Evolutionary conservation across 2,329 filamentous ascomycete species (phyloP).

Genomic region (Trichoderma sp.): DNA sequence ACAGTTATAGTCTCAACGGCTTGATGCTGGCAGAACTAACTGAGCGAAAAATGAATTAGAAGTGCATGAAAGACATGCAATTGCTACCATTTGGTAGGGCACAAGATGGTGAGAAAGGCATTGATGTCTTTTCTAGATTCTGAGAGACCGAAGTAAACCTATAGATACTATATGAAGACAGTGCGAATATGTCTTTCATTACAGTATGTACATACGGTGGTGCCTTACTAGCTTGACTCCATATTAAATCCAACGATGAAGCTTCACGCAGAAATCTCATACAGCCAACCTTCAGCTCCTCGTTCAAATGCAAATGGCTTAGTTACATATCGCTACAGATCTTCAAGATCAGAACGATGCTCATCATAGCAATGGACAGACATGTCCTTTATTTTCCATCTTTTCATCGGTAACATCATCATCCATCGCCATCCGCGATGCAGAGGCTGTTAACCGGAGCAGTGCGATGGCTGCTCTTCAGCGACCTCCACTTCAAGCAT

Average conservation of each 20-base stretch:
- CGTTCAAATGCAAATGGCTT: background rate
- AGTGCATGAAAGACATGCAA: too few species aligned
- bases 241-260: background rate
- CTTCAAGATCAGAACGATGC: background rate
- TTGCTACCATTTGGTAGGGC: too few species aligned
- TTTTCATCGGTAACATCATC: background rate
- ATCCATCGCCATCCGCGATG: conserved; percentile 9
- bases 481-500: conserved; percentile 34
- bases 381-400: background rate
- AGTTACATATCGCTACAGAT: background rate
- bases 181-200: too few species aligned
- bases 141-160: too few species aligned
- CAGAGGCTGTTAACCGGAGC: background rate
- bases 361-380: background rate
- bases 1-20: too few species aligned
- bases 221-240: too few species aligned
- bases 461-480: conserved; percentile 32
- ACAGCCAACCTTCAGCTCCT: background rate
- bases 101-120: too few species aligned
- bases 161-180: too few species aligned
- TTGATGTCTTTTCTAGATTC: too few species aligned
- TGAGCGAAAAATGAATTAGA: too few species aligned
- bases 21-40: too few species aligned
- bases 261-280: background rate
- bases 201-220: too few species aligned